Conservation (phyloP, 441 rosid genomes). For the Arabidopsis hybrid region DNA sequence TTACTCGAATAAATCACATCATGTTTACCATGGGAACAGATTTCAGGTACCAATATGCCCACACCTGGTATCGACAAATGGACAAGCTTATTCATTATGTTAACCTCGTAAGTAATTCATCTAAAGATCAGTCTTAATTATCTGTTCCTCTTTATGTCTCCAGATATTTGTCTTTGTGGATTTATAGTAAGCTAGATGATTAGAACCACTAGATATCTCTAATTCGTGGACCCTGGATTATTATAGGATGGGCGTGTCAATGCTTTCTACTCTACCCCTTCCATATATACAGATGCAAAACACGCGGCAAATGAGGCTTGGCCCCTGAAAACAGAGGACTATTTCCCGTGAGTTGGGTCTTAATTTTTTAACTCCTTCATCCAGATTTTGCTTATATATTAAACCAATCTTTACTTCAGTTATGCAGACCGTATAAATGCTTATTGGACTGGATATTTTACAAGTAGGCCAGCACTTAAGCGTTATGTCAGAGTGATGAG, state of each 20-base stretch:
- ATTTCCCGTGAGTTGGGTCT: conserved; percentile 85
- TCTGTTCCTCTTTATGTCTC: conserved; percentile 11
- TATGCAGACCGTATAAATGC: conserved; percentile 97
- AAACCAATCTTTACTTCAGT: conserved; percentile 54
- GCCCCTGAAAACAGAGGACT: conserved; percentile 93
- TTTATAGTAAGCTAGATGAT: not conserved
- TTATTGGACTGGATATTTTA: conserved; percentile 98
- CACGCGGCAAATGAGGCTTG: conserved; percentile 77
- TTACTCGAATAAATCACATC: conserved; percentile 88
- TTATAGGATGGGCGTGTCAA: conserved; percentile 97
- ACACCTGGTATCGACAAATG: conserved; percentile 92
- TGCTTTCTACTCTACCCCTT: conserved; percentile 97
- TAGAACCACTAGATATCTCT: conserved; percentile 7
- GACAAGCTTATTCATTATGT: conserved; percentile 98
- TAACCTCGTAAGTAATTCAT: conserved; percentile 68
- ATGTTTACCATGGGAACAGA: conserved; percentile 99
- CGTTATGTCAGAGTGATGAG: conserved; percentile 95
- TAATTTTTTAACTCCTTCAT: conserved; percentile 20
- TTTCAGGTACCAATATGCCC: conserved; percentile 96
- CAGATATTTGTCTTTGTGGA: conserved; percentile 15
- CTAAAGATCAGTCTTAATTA: conserved; percentile 5
- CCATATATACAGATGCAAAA: conserved; percentile 99
- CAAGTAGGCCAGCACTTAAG: conserved; percentile 95
- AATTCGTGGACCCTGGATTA: conserved; percentile 25
- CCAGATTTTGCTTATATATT: conserved; percentile 36